A percentile compares a stretch with the other conserved stretches of the same genome.
Conservation (phyloP, 257 asterid genomes). For the Scutellaria baicalensis region DNA sequence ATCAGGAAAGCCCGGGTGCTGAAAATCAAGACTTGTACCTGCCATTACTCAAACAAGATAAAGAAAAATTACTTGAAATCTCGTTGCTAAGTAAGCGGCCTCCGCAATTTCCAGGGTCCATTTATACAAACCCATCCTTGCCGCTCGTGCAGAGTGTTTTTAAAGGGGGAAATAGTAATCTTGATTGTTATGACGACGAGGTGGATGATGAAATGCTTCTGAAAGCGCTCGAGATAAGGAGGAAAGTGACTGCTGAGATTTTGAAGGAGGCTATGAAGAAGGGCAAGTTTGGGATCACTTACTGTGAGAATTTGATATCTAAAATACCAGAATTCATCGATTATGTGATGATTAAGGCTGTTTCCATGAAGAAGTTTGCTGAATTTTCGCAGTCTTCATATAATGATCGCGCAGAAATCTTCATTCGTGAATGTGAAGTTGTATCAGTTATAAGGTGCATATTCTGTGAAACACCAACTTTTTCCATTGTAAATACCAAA, state of each 20-base stretch:
- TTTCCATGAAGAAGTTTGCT: conserved; percentile 57
- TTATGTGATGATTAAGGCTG: conserved; percentile 82
- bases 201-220: conserved; percentile 70
- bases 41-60: conserved; percentile 35
- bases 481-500: not conserved
- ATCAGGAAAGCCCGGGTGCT: conserved; percentile 18
- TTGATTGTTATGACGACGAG: conserved; percentile 18
- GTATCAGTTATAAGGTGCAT: conserved; percentile 77
- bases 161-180: conserved; percentile 6
- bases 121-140: conserved; percentile 30
- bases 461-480: not conserved
- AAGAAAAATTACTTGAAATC: conserved; percentile 49
- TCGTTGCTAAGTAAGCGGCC: conserved; percentile 42
- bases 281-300: conserved; percentile 77
- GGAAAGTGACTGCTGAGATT: conserved; percentile 71
- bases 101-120: conserved; percentile 87
- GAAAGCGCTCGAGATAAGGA: conserved; percentile 78
- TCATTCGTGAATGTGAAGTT: conserved; percentile 55
- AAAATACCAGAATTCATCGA: conserved; percentile 56
- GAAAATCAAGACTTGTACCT: conserved; percentile 22
- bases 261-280: conserved; percentile 70
- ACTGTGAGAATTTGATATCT: conserved; percentile 47
- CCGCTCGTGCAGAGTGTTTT: conserved; percentile 35
- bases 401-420: conserved; percentile 56
- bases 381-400: conserved; percentile 58